phyloP scores from a whole-genome alignment of 768 basidiomycete species.

The Lactarius indigo region DNA sequence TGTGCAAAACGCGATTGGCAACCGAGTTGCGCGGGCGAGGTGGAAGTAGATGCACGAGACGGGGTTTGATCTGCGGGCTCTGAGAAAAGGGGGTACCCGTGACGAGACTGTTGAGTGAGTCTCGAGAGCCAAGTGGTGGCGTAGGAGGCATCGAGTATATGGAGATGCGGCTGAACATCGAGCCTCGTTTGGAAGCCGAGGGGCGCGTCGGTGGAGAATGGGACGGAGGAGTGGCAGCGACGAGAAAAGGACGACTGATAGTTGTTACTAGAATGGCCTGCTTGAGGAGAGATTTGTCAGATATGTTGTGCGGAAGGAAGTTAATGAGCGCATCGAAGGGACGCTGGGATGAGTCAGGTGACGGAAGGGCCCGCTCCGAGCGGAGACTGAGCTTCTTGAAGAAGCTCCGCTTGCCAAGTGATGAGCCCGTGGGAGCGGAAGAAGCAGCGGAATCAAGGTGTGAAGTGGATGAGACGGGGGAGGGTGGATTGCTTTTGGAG shows the following conservation, averaged over 20 bases:
- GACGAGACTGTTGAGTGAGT: slow-evolving; percentile 22
- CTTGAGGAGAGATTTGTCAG: slow-evolving; percentile 37
- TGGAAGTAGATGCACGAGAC: slow-evolving; percentile 35
- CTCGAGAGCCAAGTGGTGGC: slow-evolving; percentile 25
- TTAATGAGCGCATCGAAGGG: slow-evolving; percentile 40
- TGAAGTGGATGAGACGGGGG: neutral
- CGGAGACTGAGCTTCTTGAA: slow-evolving; percentile 13
- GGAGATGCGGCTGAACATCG: slow-evolving; percentile 15
- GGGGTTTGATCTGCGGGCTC: slow-evolving; percentile 26
- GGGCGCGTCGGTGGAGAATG: slow-evolving; percentile 9
- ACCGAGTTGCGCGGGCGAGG: slow-evolving; percentile 24
- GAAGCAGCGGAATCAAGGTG: neutral
- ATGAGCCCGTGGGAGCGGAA: neutral
- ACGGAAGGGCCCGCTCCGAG: slow-evolving; percentile 23
- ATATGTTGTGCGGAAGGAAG: slow-evolving; percentile 33
- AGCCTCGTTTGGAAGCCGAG: slow-evolving; percentile 7
- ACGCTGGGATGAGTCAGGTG: slow-evolving; percentile 34
- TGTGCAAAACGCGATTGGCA: slow-evolving; percentile 33
- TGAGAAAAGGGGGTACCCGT: neutral
- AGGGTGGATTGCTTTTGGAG: slow-evolving; percentile 9
- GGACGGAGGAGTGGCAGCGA: slow-evolving; percentile 22
- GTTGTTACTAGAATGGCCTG: slow-evolving; percentile 41
- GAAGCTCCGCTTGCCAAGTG: slow-evolving; percentile 1
- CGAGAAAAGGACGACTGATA: slow-evolving; percentile 37
- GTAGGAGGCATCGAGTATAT: slow-evolving; percentile 28